Percentiles rank a stretch among this genome's conserved stretches.
These are phyloP conservation scores for Alnus rubra DNA, from an alignment of 306 rosid species.

Conservation along the genomic window DNA sequence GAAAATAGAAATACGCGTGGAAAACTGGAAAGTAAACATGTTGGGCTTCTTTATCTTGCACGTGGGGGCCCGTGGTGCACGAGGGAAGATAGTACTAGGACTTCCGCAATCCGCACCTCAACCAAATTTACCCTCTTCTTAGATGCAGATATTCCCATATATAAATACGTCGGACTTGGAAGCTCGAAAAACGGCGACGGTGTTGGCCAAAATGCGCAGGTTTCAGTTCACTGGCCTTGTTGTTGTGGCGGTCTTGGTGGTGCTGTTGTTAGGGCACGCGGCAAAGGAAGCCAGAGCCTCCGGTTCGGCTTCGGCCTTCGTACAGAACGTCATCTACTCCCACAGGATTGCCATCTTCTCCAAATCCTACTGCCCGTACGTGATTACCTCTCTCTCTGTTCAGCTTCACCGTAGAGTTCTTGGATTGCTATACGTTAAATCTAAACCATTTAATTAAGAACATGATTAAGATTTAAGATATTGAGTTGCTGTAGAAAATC, in stretches of 20 bases:
- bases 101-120: too few species aligned
- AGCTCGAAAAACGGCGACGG: not conserved
- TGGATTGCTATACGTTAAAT: not conserved
- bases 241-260: slow-evolving; percentile 17
- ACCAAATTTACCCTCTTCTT: too few species aligned
- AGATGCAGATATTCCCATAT: too few species aligned
- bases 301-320: slow-evolving; percentile 66
- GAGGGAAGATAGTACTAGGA: too few species aligned
- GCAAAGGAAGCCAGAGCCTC: slow-evolving; percentile 43
- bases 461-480: too few species aligned
- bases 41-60: too few species aligned
- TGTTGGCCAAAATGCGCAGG: slow-evolving; percentile 3
- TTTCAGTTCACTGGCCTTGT: slow-evolving; percentile 12
- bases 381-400: not conserved
- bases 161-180: too few species aligned
- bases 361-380: slow-evolving; percentile 92
- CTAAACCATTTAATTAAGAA: not conserved
- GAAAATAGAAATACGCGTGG: too few species aligned
- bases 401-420: not conserved
- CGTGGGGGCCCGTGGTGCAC: too few species aligned
- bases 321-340: slow-evolving; percentile 80
- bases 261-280: slow-evolving; percentile 25
- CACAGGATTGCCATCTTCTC: slow-evolving; percentile 79
- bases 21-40: too few species aligned
- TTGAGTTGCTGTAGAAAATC: too few species aligned